Conservation (phyloP, 1,284 basidiomycete genomes). For the Leccinum holopus region DNA sequence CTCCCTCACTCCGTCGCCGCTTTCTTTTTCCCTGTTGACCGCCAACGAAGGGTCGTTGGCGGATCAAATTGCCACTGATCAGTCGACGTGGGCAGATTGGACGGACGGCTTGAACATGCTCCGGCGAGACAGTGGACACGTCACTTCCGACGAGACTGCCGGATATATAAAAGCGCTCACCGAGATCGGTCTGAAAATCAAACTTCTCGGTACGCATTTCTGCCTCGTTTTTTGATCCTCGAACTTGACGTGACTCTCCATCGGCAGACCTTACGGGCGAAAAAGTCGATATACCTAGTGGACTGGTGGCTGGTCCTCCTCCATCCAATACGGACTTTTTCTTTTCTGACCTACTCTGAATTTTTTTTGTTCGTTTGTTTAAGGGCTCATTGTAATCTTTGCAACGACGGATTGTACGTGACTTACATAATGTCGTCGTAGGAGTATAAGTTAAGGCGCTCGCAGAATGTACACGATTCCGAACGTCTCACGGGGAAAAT, state of each 20-base stretch:
- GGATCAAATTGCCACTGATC: slow-evolving; percentile 84
- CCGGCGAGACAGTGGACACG: slow-evolving; percentile 74
- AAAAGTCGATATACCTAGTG: slow-evolving; percentile 87
- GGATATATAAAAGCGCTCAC: slow-evolving; percentile 85
- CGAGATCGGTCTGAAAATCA: slow-evolving; percentile 93
- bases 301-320: slow-evolving; percentile 66
- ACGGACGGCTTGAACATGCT: slow-evolving; percentile 93
- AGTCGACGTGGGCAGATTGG: slow-evolving; percentile 91
- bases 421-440: slow-evolving; percentile 4
- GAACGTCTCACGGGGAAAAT: slow-evolving; percentile 15
- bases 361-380: not conserved
- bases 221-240: not conserved
- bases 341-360: slow-evolving; percentile 66
- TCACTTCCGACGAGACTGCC: slow-evolving; percentile 81
- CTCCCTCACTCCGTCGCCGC: slow-evolving; percentile 58
- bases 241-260: slow-evolving; percentile 4
- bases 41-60: slow-evolving; percentile 76
- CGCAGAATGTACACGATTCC: slow-evolving; percentile 21
- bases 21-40: slow-evolving; percentile 79
- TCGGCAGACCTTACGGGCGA: slow-evolving; percentile 82
- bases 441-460: slow-evolving; percentile 26
- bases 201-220: slow-evolving; percentile 71
- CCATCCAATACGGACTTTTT: slow-evolving; percentile 84
- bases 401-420: not conserved
- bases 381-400: slow-evolving; percentile 13